Conservation (phyloP, 495 filamentous ascomycete species). For the Hypoxylon trugodes region DNA sequence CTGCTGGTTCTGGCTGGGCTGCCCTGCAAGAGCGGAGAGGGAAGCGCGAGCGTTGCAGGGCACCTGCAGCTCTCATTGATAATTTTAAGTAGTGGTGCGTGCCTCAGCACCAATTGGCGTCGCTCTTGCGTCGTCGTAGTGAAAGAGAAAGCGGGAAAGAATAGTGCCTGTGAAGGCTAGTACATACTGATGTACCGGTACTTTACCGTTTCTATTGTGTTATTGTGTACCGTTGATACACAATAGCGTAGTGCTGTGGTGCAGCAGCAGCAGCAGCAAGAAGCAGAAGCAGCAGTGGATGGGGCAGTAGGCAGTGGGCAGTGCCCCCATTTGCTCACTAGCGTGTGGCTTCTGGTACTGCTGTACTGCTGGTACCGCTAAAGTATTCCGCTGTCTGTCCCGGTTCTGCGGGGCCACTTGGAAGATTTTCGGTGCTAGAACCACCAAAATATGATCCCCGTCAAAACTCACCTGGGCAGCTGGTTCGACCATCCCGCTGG, state of each 20-base stretch:
- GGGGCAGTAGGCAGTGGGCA: too few relatives aligned
- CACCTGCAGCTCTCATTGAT: slow-evolving; percentile 38
- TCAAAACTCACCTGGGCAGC: slow-evolving; percentile 28
- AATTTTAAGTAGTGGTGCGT: slow-evolving; percentile 43
- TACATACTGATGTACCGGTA: slow-evolving; percentile 33
- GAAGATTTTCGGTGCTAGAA: slow-evolving; percentile 30
- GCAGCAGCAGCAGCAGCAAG: slow-evolving; percentile 33
- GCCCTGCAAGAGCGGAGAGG: slow-evolving; percentile 37
- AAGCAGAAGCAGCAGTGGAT: slow-evolving; percentile 38
- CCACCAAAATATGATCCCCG: slow-evolving; percentile 32
- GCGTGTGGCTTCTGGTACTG: neutral
- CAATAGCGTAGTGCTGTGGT: slow-evolving; percentile 34
- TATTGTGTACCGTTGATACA: too few relatives aligned
- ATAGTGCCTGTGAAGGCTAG: slow-evolving; percentile 31
- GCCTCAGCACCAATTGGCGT: slow-evolving; percentile 38
- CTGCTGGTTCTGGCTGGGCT: slow-evolving; percentile 17
- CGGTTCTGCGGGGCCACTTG: slow-evolving; percentile 26
- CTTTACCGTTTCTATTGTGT: too few relatives aligned
- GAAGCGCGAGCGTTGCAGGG: slow-evolving; percentile 37
- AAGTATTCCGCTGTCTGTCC: neutral
- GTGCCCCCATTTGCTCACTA: too few relatives aligned
- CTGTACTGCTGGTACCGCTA: too few relatives aligned
- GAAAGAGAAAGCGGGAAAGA: slow-evolving; percentile 34
- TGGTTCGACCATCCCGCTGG: slow-evolving; percentile 21
- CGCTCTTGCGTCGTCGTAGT: slow-evolving; percentile 11